Evolutionary conservation across 2,329 filamentous ascomycete genomes (phyloP), one percentile per base, ranked within the genome.

Genomic region (Alternaria viburni): DNA sequence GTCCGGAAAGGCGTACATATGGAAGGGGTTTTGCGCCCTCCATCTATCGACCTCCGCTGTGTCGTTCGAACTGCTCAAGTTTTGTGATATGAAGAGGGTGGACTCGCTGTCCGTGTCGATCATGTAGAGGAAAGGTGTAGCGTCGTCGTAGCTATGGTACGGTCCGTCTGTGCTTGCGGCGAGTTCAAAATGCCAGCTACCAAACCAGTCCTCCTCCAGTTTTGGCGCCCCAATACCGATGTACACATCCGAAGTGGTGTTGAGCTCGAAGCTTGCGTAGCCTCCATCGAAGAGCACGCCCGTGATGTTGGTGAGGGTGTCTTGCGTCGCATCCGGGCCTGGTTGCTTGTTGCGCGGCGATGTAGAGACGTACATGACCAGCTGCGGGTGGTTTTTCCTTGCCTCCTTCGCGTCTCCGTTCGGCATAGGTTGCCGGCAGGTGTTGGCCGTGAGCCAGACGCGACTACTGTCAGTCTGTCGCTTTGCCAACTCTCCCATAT

Each of bases 391-490:
- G 54, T 59, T 64, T 21, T 54, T 64, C 2, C 82, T 77, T 13
- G 70, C 71, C 11, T 81, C 78, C 55, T 81, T 83, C 23, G 83
- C 81, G 2, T 82, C 82, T 9, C 81, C 82, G 44, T 86, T 87
- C 44, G 85, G 83, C 19, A 80, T 77, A 12, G 95, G 96, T 72
- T 96, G 93, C 25, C 88, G 80, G 79, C 96, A 99, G 1, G 92
- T 94, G 69, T 93, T 98, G 46, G 93, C 89, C 3, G 93, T 93
- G 57, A 99, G 86, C 78, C 91, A 97, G 4, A 98, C 83, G 15
- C 79, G 79, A 23, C 80, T 75, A 23, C 25, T 17, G 5, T 75
- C 73, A 28, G 71, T 57, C 45, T 79, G 77, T 23, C 75, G 70
- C 51, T 71, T 75, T 25, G 61, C 59, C 57, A 74, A 8, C 30